Evolutionary conservation across 192 early-diverging fungal species (phyloP).

Genomic region (Backusella macrospora): DNA sequence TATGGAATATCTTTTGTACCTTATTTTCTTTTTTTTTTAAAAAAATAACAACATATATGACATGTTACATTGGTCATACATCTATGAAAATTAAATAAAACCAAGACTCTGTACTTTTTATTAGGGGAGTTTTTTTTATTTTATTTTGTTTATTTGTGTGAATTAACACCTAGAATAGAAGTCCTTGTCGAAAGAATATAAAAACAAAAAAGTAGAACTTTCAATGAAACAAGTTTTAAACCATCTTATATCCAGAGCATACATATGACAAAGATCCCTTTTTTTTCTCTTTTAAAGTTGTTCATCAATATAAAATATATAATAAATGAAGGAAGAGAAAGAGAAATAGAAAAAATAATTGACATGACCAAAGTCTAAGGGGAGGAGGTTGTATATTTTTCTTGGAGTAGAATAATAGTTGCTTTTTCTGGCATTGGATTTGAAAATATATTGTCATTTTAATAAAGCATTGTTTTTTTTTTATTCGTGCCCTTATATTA

Average conservation of each 20-base stretch:
- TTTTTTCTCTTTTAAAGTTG: neutral
- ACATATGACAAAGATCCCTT: neutral
- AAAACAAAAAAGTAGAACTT: no score
- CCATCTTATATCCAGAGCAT: neutral
- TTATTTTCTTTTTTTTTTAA: no score
- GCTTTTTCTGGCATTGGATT: neutral
- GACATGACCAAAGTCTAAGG: neutral
- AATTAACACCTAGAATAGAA: neutral
- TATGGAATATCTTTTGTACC: no score
- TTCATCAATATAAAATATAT: neutral
- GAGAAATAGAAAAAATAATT: neutral
- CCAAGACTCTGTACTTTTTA: no score
- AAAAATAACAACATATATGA: no score
- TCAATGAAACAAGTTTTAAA: no score
- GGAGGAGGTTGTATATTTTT: neutral
- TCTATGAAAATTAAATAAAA: no score
- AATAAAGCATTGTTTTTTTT: neutral
- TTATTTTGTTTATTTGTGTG: neutral
- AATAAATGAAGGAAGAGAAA: neutral
- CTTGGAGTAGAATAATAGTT: neutral
- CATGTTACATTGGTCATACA: no score
- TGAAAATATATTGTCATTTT: neutral
- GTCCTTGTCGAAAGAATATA: neutral
- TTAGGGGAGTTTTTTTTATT: neutral
- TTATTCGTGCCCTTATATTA: constrained; percentile 13